phyloP scores from a whole-genome alignment of 257 asterid genomes.

The Galeopsis tetrahit region DNA sequence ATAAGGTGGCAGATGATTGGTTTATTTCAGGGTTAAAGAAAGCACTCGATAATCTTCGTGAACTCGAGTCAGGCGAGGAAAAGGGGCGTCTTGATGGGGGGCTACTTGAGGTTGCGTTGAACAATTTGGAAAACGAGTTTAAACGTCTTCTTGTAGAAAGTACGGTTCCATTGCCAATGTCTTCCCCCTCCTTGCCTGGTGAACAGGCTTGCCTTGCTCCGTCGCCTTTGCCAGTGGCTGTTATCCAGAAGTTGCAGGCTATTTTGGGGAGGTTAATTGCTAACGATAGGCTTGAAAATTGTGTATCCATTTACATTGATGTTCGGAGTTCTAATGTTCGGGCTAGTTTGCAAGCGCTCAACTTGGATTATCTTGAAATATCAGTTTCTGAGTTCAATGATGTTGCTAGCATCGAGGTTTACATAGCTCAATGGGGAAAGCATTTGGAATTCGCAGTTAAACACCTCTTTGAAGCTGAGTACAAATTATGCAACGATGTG shows the following conservation, averaged over 20 bases:
- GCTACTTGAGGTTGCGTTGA: slow-evolving; percentile 67
- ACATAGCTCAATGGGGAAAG: slow-evolving; percentile 79
- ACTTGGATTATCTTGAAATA: slow-evolving; percentile 87
- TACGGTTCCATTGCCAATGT: slow-evolving; percentile 71
- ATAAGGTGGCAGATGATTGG: slow-evolving; percentile 71
- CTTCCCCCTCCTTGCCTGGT: slow-evolving; percentile 53
- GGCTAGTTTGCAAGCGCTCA: slow-evolving; percentile 80
- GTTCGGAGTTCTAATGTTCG: slow-evolving; percentile 77
- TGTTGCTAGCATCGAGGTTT: slow-evolving; percentile 75
- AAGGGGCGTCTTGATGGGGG: slow-evolving; percentile 81
- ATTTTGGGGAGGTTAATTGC: slow-evolving; percentile 71
- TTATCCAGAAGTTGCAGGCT: slow-evolving; percentile 78
- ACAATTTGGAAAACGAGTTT: slow-evolving; percentile 74
- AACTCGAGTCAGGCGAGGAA: slow-evolving; percentile 63
- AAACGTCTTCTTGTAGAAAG: slow-evolving; percentile 58
- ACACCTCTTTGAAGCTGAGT: slow-evolving; percentile 86
- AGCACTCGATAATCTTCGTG: slow-evolving; percentile 52
- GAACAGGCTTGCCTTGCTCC: slow-evolving; percentile 72
- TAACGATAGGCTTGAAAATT: slow-evolving; percentile 67
- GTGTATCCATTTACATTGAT: slow-evolving; percentile 74
- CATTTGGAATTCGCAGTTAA: slow-evolving; percentile 90
- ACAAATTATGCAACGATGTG: slow-evolving; percentile 73
- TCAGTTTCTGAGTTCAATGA: slow-evolving; percentile 79
- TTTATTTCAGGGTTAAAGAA: slow-evolving; percentile 66
- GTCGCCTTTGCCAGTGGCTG: slow-evolving; percentile 72